Evolutionary conservation across 352 stramenopile species (phyloP), one percentile per base, ranked within the genome.

Genomic region (Phytopythium cucurbitacearum): DNA sequence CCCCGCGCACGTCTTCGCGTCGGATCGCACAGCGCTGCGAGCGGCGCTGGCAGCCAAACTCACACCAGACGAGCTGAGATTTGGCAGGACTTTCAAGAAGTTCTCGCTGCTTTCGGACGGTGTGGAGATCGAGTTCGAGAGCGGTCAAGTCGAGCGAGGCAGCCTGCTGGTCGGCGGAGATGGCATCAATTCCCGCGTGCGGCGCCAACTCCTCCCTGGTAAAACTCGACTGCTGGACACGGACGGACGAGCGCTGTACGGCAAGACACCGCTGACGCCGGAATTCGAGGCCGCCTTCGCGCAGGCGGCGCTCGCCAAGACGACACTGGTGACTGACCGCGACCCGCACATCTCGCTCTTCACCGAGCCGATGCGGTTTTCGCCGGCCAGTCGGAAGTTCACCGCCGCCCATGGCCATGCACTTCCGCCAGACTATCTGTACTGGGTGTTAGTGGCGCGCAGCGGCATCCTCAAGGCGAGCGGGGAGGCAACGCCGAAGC

Each of bases 241-340:
- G 11, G 77, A 86, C 38, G 73, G 70, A 12, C 60, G 71, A 1
- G 77, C 71, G 5, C 78, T 89, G 48, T 89, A 85, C 60, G 77
- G 77, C 37, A 89, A 86, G 60, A 86, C 77, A 4, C 60, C 64
- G 3, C 48, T 85, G 42, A 79, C 72, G 0, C 65, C 75, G 0
- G 75, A 83, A 46, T 64, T 89, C 35, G 67, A 80, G 45, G 62
- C 55, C 43, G 69, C 68, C 48, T 73, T 86, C 28, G 53, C 78
- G 13, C 71, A 59, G 1, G 63, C 73, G n/a, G 62, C 60, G 48
- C 40, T 46, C 10, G 6, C 16, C 34, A 57, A 21, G 6, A 86
- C 73, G 28, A 83, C 75, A 1, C 59, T 86, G 48, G 53, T 82
- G 13, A 66, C 65, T 36, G 65, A 58, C 45, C 57, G 70, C 7